These are phyloP conservation scores for Starmerella sp. DNA, from an alignment of 805 yeast species.

Conservation along the genomic window DNA sequence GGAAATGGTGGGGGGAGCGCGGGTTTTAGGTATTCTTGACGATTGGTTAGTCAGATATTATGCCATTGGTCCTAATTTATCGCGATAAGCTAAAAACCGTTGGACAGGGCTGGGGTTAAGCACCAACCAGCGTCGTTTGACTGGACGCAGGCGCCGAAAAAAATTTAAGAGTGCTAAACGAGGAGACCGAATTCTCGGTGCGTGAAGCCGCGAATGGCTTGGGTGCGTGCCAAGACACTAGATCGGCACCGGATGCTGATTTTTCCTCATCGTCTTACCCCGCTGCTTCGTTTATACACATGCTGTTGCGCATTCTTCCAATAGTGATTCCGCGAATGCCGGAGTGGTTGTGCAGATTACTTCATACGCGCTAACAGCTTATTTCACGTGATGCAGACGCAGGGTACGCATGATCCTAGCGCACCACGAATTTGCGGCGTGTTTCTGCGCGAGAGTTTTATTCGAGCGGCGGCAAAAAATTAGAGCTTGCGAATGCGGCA, in stretches of 20 bases:
- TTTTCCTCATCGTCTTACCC: too few relatives aligned
- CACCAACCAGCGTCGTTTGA: neutral
- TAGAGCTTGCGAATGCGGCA: neutral
- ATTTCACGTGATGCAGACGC: neutral
- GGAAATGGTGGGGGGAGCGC: neutral
- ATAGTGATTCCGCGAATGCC: neutral
- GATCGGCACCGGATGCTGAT: too few relatives aligned
- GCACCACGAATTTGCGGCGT: neutral
- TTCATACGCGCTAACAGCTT: neutral
- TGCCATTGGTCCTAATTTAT: neutral
- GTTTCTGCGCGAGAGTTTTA: neutral
- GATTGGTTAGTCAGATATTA: neutral
- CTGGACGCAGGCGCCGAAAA: too few relatives aligned
- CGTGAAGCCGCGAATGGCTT: too few relatives aligned
- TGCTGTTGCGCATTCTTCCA: neutral
- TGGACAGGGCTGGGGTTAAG: neutral
- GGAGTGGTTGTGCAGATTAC: neutral
- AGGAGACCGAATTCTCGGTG: too few relatives aligned
- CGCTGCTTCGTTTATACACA: neutral
- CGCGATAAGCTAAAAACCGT: conserved; percentile 6
- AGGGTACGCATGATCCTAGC: neutral
- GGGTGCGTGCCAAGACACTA: too few relatives aligned
- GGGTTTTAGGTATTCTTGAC: neutral
- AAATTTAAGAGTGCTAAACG: too few relatives aligned
- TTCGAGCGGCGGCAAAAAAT: too few relatives aligned